Conservation (phyloP, 2,329 filamentous ascomycete species). For the Penicillium decumbens region DNA sequence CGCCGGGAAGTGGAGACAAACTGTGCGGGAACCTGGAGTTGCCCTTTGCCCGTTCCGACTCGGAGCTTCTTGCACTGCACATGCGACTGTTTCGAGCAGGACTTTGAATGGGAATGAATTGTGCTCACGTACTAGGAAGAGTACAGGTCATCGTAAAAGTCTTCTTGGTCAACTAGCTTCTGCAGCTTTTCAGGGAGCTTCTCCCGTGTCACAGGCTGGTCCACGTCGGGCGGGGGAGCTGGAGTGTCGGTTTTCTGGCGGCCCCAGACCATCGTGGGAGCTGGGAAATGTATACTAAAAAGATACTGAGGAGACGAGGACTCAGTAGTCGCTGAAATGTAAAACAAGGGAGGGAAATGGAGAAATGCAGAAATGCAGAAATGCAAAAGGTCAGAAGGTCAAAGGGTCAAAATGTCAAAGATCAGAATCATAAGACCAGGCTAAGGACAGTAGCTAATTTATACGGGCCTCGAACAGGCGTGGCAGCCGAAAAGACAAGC, state of each 20-base stretch:
- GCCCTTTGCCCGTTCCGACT: not conserved
- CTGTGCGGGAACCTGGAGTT: not conserved
- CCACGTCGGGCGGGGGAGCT: slow-evolving; percentile 13
- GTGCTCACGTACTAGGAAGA: slow-evolving; percentile 65
- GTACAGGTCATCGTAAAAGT: slow-evolving; percentile 70
- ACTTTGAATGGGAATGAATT: not conserved
- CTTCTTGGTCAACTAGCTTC: slow-evolving; percentile 55
- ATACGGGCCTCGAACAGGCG: not conserved
- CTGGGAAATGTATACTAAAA: no score
- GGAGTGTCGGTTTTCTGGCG: slow-evolving; percentile 21
- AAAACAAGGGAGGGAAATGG: slow-evolving; percentile 5
- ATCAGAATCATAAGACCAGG: not conserved
- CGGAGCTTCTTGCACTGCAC: not conserved
- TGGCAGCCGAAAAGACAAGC: slow-evolving; percentile 12
- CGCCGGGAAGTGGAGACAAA: slow-evolving; percentile 8
- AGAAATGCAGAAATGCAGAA: not conserved
- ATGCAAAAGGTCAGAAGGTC: not conserved
- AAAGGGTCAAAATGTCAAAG: not conserved
- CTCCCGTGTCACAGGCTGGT: slow-evolving; percentile 45
- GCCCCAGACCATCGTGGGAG: slow-evolving; percentile 31
- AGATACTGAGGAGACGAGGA: not conserved
- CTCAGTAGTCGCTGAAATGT: not conserved
- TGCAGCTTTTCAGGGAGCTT: slow-evolving; percentile 54
- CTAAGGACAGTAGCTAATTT: not conserved
- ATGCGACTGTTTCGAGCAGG: not conserved